Conservation (phyloP, 768 basidiomycete genomes). For the Kwoniella shandongensis region DNA sequence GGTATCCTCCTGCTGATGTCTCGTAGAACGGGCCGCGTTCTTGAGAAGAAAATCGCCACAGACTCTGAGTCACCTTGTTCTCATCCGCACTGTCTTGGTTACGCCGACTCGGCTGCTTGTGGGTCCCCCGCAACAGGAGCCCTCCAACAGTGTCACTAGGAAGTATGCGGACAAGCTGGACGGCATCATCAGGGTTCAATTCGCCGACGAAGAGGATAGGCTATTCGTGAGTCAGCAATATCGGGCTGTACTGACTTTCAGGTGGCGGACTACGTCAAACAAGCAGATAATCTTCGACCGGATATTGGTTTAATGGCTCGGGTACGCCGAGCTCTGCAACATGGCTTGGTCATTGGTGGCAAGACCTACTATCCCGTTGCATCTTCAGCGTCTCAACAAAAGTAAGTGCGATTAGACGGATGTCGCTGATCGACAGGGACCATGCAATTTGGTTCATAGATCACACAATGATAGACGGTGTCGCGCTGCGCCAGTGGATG, state of each 20-base stretch:
- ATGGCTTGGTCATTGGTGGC: constrained; percentile 46
- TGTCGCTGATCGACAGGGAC: constrained; percentile 35
- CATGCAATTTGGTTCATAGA: constrained; percentile 52
- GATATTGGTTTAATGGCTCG: constrained; percentile 46
- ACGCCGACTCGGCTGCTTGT: constrained; percentile 49
- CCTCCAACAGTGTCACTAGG: constrained; percentile 49
- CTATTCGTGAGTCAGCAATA: constrained; percentile 32
- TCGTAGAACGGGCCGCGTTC: constrained; percentile 26
- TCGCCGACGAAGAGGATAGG: constrained; percentile 50
- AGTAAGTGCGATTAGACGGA: constrained; percentile 20
- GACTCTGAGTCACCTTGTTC: constrained; percentile 29
- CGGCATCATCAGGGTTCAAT: constrained; percentile 45
- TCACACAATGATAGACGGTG: constrained; percentile 29
- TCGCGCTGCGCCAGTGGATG: constrained; percentile 45
- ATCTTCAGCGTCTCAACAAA: constrained; percentile 49
- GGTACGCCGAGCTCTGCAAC: constrained; percentile 44
- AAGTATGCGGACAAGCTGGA: constrained; percentile 36
- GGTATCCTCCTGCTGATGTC: neutral
- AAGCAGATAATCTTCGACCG: constrained; percentile 26
- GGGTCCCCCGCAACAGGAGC: constrained; percentile 47
- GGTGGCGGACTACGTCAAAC: constrained; percentile 37
- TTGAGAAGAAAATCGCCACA: constrained; percentile 22
- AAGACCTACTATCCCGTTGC: constrained; percentile 45
- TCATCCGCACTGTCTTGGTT: constrained; percentile 40
- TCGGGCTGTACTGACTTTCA: constrained; percentile 6